These are phyloP conservation scores for Pyrenochaeta sp. DNA, from an alignment of 2,329 filamentous ascomycete genomes.

Conservation along the genomic window DNA sequence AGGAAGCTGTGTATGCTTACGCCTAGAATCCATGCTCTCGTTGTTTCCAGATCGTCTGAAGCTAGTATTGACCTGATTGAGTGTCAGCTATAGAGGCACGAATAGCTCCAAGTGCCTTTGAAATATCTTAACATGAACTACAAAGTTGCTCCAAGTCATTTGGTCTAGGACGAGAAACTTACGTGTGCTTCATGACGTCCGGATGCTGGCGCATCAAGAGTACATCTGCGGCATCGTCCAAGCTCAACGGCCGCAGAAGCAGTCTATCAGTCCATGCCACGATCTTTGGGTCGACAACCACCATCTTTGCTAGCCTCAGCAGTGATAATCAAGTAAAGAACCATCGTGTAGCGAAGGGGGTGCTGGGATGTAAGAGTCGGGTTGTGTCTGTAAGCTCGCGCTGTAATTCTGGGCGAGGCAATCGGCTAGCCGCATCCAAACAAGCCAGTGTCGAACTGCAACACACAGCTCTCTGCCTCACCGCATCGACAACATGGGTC, in stretches of 20 bases:
- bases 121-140: too few relatives aligned
- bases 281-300: slow-evolving; percentile 42
- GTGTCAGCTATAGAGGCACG: slow-evolving; percentile 10
- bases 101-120: background rate
- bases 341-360: slow-evolving; percentile 40
- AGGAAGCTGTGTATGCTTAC: background rate
- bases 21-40: slow-evolving; percentile 51
- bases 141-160: background rate
- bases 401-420: slow-evolving; percentile 13
- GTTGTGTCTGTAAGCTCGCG: slow-evolving; percentile 19
- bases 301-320: slow-evolving; percentile 33
- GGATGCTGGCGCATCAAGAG: slow-evolving; percentile 64
- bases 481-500: slow-evolving; percentile 21
- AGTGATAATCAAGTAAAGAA: slow-evolving; percentile 6
- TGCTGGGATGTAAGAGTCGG: slow-evolving; percentile 16
- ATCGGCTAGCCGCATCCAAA: slow-evolving; percentile 30
- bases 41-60: slow-evolving; percentile 56
- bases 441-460: slow-evolving; percentile 24
- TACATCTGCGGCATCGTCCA: slow-evolving; percentile 61
- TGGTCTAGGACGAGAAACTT: slow-evolving; percentile 29
- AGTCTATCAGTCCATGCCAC: slow-evolving; percentile 61
- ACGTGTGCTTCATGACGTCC: slow-evolving; percentile 70
- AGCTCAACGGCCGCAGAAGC: slow-evolving; percentile 60
- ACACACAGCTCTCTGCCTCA: slow-evolving; percentile 29
- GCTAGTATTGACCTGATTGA: slow-evolving; percentile 58